Percentiles rank a stretch among this genome's conserved stretches.
phyloP scores from a whole-genome alignment of 2,329 filamentous ascomycete species.

The Pestalotiopsis sp. region DNA sequence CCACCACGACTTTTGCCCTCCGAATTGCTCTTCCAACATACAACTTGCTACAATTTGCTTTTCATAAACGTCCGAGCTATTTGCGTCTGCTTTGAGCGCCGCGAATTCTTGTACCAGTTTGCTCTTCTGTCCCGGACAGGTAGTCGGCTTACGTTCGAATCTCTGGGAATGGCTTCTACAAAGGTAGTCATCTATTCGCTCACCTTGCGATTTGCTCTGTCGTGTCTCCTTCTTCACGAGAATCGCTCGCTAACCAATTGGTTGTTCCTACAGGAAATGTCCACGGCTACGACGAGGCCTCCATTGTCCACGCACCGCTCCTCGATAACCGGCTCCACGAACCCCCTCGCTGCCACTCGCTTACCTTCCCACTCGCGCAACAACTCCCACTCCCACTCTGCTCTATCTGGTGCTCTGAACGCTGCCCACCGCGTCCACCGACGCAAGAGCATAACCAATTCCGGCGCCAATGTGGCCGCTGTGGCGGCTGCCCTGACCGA shows the following conservation, averaged over 20 bases:
- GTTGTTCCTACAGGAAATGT: conserved; percentile 57
- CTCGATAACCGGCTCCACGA: conserved; percentile 60
- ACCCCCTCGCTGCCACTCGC: conserved; percentile 60
- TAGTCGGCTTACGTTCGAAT: conserved; percentile 21
- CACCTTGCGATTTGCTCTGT: conserved; percentile 21
- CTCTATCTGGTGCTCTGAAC: conserved; percentile 78
- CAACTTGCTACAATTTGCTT: conserved; percentile 8
- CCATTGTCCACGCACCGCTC: conserved; percentile 62
- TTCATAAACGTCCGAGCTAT: conserved; percentile 22
- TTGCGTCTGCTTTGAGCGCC: conserved; percentile 6
- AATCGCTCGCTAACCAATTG: conserved; percentile 39
- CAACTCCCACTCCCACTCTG: conserved; percentile 80
- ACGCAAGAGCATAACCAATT: conserved; percentile 88
- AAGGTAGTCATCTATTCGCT: conserved; percentile 49
- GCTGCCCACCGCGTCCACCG: conserved; percentile 84
- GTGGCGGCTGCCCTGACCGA: conserved; percentile 75
- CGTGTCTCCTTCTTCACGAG: conserved; percentile 29
- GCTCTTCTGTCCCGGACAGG: background rate
- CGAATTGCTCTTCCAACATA: conserved; percentile 10
- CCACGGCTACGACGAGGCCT: conserved; percentile 68
- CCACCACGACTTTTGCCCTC: conserved; percentile 14
- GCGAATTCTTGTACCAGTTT: background rate
- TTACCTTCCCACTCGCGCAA: conserved; percentile 68
- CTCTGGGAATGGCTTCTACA: conserved; percentile 62
- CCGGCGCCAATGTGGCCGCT: conserved; percentile 73